Evolutionary conservation across 495 filamentous ascomycete species (phyloP).

Genomic region (Hypoxylon cercidicola): DNA sequence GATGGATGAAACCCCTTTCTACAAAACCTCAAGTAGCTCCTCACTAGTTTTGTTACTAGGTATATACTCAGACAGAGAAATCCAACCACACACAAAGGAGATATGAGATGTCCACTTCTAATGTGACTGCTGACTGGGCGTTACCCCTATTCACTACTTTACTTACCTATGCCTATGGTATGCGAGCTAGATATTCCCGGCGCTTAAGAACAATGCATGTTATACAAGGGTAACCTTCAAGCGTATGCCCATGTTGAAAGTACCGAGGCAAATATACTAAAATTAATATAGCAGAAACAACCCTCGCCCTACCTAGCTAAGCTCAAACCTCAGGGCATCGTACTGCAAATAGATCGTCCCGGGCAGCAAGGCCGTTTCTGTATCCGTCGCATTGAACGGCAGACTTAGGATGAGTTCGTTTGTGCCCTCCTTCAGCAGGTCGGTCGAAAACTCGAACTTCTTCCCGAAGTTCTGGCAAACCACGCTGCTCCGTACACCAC

Average conservation of each 20-base stretch:
- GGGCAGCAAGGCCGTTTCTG: constrained; percentile 58
- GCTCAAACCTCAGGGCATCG: constrained; percentile 60
- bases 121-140: neutral
- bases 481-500: constrained; percentile 57
- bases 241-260: too few relatives aligned
- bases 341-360: constrained; percentile 62
- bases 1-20: too few relatives aligned
- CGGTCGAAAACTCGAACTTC: constrained; percentile 54
- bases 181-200: neutral
- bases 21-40: too few relatives aligned
- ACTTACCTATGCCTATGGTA: too few relatives aligned
- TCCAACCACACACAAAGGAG: neutral
- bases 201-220: neutral
- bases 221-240: too few relatives aligned
- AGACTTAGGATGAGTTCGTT: constrained; percentile 57
- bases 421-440: constrained; percentile 50
- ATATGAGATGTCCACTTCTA: neutral
- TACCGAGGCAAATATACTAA: too few relatives aligned
- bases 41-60: neutral
- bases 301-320: constrained; percentile 34
- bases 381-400: constrained; percentile 58
- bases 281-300: too few relatives aligned
- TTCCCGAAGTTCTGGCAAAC: constrained; percentile 61
- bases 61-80: neutral
- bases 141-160: neutral